These are phyloP conservation scores for Candida broadrunensis DNA, from an alignment of 805 yeast species.

Conservation along the genomic window DNA sequence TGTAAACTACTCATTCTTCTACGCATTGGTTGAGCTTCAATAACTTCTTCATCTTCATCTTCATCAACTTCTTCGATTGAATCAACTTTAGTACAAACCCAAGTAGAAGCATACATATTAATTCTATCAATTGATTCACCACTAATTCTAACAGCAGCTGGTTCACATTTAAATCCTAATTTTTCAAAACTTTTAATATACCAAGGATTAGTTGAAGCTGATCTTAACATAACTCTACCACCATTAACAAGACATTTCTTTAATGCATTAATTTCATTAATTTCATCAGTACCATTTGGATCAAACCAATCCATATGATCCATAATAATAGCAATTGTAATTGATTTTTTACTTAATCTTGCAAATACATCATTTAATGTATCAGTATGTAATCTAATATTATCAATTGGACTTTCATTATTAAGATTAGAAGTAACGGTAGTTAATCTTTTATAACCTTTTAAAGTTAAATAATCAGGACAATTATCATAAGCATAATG, in stretches of 20 bases:
- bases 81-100: conserved; percentile 66
- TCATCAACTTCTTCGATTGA: conserved; percentile 9
- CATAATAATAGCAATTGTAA: conserved; percentile 80
- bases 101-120: conserved; percentile 86
- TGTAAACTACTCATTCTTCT: conserved; percentile 51
- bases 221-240: conserved; percentile 74
- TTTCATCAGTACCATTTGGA: conserved; percentile 60
- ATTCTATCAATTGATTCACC: conserved; percentile 73
- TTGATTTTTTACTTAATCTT: conserved; percentile 57
- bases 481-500: conserved; percentile 60
- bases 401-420: conserved; percentile 54
- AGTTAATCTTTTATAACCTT: conserved; percentile 52
- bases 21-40: conserved; percentile 11
- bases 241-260: conserved; percentile 58
- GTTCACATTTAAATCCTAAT: conserved; percentile 62
- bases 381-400: conserved; percentile 76
- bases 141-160: conserved; percentile 65
- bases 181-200: conserved; percentile 66
- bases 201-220: conserved; percentile 77
- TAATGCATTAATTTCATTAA: conserved; percentile 63
- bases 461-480: conserved; percentile 68
- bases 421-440: conserved; percentile 19
- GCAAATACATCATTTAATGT: conserved; percentile 72
- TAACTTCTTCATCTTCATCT: conserved; percentile 6
- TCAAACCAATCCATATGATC: conserved; percentile 94